phyloP scores from a whole-genome alignment of 148 eudicot species.

The Nepenthes gracilis region DNA sequence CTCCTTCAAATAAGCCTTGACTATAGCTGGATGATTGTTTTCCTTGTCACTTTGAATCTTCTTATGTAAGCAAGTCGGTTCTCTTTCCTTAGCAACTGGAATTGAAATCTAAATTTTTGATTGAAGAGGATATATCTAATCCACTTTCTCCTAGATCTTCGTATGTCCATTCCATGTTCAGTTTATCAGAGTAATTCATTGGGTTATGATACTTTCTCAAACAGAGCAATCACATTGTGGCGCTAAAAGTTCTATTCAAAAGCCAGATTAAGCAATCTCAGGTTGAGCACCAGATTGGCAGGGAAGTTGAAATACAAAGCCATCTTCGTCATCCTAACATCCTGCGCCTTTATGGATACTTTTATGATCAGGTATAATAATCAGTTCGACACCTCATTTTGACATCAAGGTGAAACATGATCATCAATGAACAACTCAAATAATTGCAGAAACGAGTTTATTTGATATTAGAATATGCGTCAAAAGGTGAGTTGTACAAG shows the following conservation, averaged over 20 bases:
- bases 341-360: constrained; percentile 84
- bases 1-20: no score
- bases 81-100: no score
- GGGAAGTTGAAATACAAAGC: constrained; percentile 97
- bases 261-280: constrained; percentile 87
- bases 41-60: no score
- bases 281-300: constrained; percentile 93
- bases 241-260: constrained; percentile 84
- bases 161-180: no score
- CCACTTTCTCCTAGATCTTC: no score
- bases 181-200: no score
- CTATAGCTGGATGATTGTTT: no score
- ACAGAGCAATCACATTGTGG: constrained; percentile 94
- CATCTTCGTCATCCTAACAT: constrained; percentile 96
- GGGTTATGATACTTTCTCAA: neutral
- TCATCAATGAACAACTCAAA: neutral
- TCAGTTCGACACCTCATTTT: no score
- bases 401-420: neutral
- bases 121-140: no score
- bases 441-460: constrained; percentile 81
- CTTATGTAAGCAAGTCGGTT: no score
- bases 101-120: no score
- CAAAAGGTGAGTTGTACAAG: constrained; percentile 95
- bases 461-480: constrained; percentile 86
- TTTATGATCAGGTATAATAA: constrained; percentile 76